Conservation (phyloP, 768 basidiomycete genomes). For the Kondoa malvinella region DNA sequence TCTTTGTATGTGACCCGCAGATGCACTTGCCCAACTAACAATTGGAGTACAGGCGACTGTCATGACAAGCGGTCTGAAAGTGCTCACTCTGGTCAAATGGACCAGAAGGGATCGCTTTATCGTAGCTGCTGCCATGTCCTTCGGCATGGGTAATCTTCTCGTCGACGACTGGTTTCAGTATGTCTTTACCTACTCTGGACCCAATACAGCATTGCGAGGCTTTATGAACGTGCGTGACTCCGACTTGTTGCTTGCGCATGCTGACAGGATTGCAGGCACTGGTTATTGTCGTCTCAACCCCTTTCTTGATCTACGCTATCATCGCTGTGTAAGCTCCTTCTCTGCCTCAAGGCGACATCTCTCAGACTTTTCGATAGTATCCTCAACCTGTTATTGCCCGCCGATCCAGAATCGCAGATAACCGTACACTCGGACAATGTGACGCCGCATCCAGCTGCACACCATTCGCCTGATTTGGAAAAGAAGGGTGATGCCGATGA, state of each 20-base stretch:
- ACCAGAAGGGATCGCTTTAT: constrained; percentile 21
- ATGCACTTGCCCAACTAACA: background rate
- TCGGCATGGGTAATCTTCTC: constrained; percentile 56
- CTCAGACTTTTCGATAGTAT: no score
- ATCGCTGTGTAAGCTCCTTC: constrained; percentile 43
- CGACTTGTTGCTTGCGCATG: background rate
- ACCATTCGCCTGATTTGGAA: no score
- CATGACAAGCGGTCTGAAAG: constrained; percentile 50
- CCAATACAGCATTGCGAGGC: constrained; percentile 42
- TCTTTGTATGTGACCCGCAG: background rate
- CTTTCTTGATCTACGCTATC: constrained; percentile 48
- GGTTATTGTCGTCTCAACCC: constrained; percentile 61
- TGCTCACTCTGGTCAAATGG: constrained; percentile 41
- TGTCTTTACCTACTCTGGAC: constrained; percentile 14
- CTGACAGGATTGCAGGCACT: constrained; percentile 31
- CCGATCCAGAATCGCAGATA: no score
- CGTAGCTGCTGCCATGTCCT: constrained; percentile 49
- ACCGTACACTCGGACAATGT: no score
- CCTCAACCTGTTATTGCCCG: constrained; percentile 45
- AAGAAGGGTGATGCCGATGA: no score
- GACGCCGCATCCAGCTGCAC: no score
- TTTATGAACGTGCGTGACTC: constrained; percentile 42
- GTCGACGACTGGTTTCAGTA: constrained; percentile 49
- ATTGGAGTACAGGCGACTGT: constrained; percentile 40
- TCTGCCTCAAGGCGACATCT: no score